Evolutionary conservation across 1,139 yeast species (phyloP), one percentile per base, ranked within the genome.

Genomic region (Saccharomyces hybrid): DNA sequence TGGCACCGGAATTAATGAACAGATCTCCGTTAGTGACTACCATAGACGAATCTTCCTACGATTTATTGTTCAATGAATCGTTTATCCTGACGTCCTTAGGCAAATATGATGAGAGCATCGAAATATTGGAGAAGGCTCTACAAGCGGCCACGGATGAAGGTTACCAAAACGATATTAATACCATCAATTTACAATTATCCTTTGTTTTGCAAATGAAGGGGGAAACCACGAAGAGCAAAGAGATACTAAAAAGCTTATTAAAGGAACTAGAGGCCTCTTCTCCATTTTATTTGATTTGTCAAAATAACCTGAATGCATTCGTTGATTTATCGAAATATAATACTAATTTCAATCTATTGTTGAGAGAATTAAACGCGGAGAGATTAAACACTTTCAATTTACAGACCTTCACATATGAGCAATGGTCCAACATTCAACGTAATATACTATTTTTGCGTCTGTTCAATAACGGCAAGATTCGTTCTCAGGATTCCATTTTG

Each of bases 11-110:
- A 6, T 52, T 60, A 26, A 51, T 54, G 23, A 38, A 47, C 2
- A 48, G 34, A 1, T 49, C 47, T 3, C 54, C 60, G 27, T 38
- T 60, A 1, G 42, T 60, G 7, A 82, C 67, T 60, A 41, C 55
- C n/a, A 52, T 57, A 1, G 60, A 55, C 34, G 48, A 47, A 13
- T 41, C 50, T 14, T 76, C 83, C 0, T 82, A 82, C 60, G 89
- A 84, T 62, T 73, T 77, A 48, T 61, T 77, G 27, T 89, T 88
- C 73, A 93, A 93, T 70, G 80, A 81, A 42, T 85, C 97, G 0
- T 84, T 63, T 76, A 80, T 56, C 68, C 75, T 62, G 9, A 52
- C 62, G 7, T 57, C 65, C 7, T 52, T 54, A 52, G 77, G 78
- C 4, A 70, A 79, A 42, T 73, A 71, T 48, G 62, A 64, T 0